Conservation (phyloP, 768 basidiomycete species). For the Pisolithus tinctorius region DNA sequence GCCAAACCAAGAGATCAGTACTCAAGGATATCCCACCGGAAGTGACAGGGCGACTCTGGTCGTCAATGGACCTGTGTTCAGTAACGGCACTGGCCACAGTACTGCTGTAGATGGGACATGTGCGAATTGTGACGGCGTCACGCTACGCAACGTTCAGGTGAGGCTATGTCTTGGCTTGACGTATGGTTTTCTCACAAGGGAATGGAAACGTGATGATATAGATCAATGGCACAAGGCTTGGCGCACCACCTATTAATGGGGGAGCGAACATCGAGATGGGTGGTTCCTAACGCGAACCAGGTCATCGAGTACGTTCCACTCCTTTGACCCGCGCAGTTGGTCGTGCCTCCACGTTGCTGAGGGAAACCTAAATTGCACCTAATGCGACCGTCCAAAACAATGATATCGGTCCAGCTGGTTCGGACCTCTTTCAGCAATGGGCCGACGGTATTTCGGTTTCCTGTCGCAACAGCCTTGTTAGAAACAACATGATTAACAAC, state of each 20-base stretch:
- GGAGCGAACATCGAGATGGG: constrained; percentile 86
- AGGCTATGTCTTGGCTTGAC: background rate
- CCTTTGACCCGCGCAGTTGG: constrained; percentile 76
- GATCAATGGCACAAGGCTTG: constrained; percentile 68
- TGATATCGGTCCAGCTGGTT: constrained; percentile 75
- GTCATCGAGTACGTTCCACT: constrained; percentile 70
- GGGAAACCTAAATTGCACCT: constrained; percentile 57
- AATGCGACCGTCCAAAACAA: constrained; percentile 69
- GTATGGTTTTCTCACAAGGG: background rate
- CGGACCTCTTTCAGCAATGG: constrained; percentile 62
- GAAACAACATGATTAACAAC: constrained; percentile 62
- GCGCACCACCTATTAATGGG: constrained; percentile 45
- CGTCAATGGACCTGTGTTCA: constrained; percentile 53
- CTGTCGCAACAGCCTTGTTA: constrained; percentile 54
- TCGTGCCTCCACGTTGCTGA: constrained; percentile 75
- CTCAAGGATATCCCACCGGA: constrained; percentile 66
- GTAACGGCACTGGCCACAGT: constrained; percentile 59
- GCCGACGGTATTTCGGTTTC: constrained; percentile 77
- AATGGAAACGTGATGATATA: constrained; percentile 29
- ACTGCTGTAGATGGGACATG: constrained; percentile 70
- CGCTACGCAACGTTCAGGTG: constrained; percentile 69
- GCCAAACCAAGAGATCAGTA: constrained; percentile 75
- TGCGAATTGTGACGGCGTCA: constrained; percentile 48
- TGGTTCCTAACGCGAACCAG: constrained; percentile 62
- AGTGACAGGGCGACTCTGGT: constrained; percentile 61